phyloP scores from a whole-genome alignment of 2,329 filamentous ascomycete species.

The Ophiostoma populinum region DNA sequence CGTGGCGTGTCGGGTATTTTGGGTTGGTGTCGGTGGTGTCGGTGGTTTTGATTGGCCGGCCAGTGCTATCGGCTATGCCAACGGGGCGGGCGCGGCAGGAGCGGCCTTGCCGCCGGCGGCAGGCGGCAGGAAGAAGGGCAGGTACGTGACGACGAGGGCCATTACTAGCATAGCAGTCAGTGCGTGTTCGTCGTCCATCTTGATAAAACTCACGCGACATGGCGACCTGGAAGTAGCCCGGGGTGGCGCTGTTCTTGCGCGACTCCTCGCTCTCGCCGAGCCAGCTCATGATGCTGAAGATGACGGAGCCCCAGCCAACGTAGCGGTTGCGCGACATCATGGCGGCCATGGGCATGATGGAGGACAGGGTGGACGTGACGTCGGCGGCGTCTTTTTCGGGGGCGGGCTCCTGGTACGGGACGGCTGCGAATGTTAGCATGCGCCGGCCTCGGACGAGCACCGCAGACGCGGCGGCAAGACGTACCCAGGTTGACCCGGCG shows the following conservation, averaged over 20 bases:
- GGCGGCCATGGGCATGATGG: constrained; percentile 85
- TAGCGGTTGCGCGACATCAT: constrained; percentile 88
- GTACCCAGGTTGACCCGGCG: constrained; percentile 11
- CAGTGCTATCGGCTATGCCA: constrained; percentile 9
- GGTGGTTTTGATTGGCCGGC: neutral
- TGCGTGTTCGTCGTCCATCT: neutral
- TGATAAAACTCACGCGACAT: constrained; percentile 18
- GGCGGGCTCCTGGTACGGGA: constrained; percentile 69
- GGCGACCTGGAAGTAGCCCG: constrained; percentile 25
- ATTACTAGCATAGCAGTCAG: constrained; percentile 15
- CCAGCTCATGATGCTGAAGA: constrained; percentile 62
- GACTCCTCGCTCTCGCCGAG: constrained; percentile 55
- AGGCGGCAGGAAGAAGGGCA: constrained; percentile 20
- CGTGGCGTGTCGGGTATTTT: no score
- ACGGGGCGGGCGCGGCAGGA: constrained; percentile 15
- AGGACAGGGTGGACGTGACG: constrained; percentile 52
- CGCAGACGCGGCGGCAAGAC: neutral
- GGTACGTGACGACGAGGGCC: constrained; percentile 20
- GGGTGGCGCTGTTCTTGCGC: constrained; percentile 47
- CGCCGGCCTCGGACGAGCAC: no score
- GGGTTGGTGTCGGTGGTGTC: neutral
- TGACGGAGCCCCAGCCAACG: constrained; percentile 51
- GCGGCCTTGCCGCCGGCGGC: constrained; percentile 14
- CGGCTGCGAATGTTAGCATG: constrained; percentile 38
- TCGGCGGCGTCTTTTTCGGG: constrained; percentile 48